These are phyloP conservation scores for Takashimella tepidaria DNA, from an alignment of 1,284 basidiomycete genomes.

Conservation along the genomic window DNA sequence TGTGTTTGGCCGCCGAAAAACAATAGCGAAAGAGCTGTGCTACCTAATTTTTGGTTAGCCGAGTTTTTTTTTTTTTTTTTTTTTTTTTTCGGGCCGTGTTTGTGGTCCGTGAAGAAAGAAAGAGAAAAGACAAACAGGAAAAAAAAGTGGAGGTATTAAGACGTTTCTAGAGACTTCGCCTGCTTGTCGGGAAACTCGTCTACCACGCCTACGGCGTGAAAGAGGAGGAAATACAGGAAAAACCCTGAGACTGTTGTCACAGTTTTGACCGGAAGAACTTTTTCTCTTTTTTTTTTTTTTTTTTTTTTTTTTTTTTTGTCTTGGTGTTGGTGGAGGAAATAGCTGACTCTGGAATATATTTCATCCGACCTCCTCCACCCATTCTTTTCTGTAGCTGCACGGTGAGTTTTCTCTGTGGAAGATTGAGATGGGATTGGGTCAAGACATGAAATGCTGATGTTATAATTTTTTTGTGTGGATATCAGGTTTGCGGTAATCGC, in stretches of 20 bases:
- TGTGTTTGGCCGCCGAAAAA: neutral
- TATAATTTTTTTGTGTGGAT: neutral
- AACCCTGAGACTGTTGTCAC: neutral
- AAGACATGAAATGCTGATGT: too few relatives aligned
- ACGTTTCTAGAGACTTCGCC: too few relatives aligned
- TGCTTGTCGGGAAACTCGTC: too few relatives aligned
- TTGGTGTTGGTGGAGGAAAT: slow-evolving; percentile 1
- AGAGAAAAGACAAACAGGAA: too few relatives aligned
- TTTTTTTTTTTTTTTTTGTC: slow-evolving; percentile 1
- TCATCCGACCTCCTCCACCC: too few relatives aligned
- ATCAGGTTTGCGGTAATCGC: slow-evolving; percentile 41
- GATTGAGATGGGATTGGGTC: too few relatives aligned
- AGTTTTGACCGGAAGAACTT: too few relatives aligned
- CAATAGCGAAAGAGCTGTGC: too few relatives aligned
- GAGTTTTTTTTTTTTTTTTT: neutral
- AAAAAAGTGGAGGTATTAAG: neutral
- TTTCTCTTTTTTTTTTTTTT: neutral
- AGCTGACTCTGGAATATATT: too few relatives aligned
- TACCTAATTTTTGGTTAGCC: neutral
- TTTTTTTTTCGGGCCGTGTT: too few relatives aligned
- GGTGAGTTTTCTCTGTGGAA: slow-evolving; percentile 23
- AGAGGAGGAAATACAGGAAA: neutral
- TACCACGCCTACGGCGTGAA: neutral
- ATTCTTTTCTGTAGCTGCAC: too few relatives aligned
- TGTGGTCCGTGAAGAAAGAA: too few relatives aligned